Percentiles rank a stretch among this genome's conserved stretches.
phyloP scores from a whole-genome alignment of 2,329 filamentous ascomycete species.

The Colletotrichum tropicicola region DNA sequence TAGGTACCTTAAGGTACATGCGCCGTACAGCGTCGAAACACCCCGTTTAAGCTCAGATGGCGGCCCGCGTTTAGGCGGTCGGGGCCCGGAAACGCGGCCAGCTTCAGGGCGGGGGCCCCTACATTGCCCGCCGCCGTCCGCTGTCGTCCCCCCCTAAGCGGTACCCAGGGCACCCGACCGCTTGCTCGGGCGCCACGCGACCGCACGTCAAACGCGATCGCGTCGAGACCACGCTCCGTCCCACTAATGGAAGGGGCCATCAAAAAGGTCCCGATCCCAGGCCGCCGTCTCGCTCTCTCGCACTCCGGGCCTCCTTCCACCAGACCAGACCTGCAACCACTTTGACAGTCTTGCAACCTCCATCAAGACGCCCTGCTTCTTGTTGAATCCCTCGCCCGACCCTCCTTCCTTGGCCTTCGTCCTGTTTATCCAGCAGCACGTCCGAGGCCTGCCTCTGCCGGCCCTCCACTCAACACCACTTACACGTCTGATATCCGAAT shows the following conservation, averaged over 20 bases:
- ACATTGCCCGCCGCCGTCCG: background rate
- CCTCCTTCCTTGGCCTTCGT: background rate
- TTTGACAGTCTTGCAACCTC: slow-evolving; percentile 16
- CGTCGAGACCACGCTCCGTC: slow-evolving; percentile 29
- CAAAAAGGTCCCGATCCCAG: slow-evolving; percentile 40
- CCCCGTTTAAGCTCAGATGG: slow-evolving; percentile 4
- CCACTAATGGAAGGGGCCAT: slow-evolving; percentile 31
- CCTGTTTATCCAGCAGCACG: slow-evolving; percentile 5
- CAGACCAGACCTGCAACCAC: slow-evolving; percentile 34
- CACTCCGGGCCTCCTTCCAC: slow-evolving; percentile 35
- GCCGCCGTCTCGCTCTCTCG: slow-evolving; percentile 14
- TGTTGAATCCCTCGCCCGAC: background rate
- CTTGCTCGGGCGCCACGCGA: background rate
- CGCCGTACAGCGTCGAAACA: background rate
- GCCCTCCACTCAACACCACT: slow-evolving; percentile 15
- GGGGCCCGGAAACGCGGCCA: slow-evolving; percentile 5
- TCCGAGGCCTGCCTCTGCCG: background rate
- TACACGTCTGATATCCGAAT: slow-evolving; percentile 28
- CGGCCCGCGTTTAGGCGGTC: slow-evolving; percentile 11
- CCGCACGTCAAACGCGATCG: slow-evolving; percentile 27
- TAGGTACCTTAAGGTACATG: background rate
- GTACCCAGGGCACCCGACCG: background rate
- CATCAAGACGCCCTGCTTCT: background rate
- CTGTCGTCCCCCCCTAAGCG: background rate
- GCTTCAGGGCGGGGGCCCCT: background rate